A percentile compares a stretch with the other conserved stretches of the same genome.
Conservation (phyloP, 345 rosid species). For the Murraya koenigii region DNA sequence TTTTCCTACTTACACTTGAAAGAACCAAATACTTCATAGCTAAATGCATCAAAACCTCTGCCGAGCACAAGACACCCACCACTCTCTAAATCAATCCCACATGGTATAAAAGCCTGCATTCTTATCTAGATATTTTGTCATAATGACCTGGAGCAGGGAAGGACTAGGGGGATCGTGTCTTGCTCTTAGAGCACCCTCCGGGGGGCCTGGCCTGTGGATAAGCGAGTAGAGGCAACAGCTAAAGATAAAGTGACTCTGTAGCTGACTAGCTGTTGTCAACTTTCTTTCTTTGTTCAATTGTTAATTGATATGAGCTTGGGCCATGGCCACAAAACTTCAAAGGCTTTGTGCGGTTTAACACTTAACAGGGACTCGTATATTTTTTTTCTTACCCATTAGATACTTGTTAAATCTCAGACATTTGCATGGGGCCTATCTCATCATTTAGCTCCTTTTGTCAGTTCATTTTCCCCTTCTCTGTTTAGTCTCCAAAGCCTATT, state of each 20-base stretch:
- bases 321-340: slow-evolving; percentile 24
- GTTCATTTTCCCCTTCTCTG: neutral
- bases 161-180: neutral
- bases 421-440: slow-evolving; percentile 14
- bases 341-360: slow-evolving; percentile 23
- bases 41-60: neutral
- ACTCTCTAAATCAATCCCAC: neutral
- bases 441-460: neutral
- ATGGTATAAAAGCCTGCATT: neutral
- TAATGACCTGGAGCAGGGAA: too few species aligned
- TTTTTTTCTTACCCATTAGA: slow-evolving; percentile 1
- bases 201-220: too few species aligned
- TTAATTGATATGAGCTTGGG: neutral
- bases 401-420: slow-evolving; percentile 30
- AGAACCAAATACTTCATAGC: neutral
- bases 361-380: slow-evolving; percentile 16
- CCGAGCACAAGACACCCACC: neutral
- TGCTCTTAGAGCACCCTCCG: neutral
- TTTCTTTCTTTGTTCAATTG: slow-evolving; percentile 3
- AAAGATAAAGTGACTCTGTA: too few species aligned
- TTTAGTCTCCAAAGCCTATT: neutral
- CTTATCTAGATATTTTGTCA: neutral
- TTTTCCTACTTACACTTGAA: slow-evolving; percentile 38
- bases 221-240: too few species aligned
- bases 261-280: too few species aligned